Evolutionary conservation across 495 filamentous ascomycete species (phyloP).

Genomic region (Achaetomiella virescens): DNA sequence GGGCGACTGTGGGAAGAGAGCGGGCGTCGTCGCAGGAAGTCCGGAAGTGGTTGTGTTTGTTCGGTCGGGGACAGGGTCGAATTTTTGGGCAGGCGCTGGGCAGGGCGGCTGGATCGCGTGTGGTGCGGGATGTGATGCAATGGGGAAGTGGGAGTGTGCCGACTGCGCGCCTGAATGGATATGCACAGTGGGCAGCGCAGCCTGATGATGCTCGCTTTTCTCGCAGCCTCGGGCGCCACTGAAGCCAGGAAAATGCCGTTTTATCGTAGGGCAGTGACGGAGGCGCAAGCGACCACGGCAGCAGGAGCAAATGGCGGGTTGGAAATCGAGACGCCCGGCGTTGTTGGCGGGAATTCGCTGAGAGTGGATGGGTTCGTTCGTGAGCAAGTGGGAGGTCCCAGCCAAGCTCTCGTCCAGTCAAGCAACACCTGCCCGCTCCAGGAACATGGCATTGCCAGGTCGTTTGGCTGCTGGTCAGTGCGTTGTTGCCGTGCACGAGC

Average conservation of each 20-base stretch:
- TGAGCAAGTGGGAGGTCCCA: conserved; percentile 7
- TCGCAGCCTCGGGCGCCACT: background rate
- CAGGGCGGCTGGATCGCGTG: conserved; percentile 27
- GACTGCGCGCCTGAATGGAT: conserved; percentile 11
- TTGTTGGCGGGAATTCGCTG: conserved; percentile 5
- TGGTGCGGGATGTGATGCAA: conserved; percentile 31
- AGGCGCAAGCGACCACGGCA: conserved; percentile 10
- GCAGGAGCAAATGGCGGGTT: background rate
- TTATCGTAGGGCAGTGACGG: background rate
- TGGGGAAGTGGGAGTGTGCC: conserved; percentile 19
- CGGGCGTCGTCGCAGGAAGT: conserved; percentile 12
- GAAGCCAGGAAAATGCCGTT: background rate
- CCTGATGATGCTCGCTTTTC: conserved; percentile 1
- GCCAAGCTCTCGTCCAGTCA: conserved; percentile 15
- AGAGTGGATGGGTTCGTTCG: conserved; percentile 10
- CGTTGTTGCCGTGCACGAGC: too few species aligned
- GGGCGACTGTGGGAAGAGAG: conserved; percentile 24
- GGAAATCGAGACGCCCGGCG: conserved; percentile 10
- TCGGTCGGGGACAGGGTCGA: conserved; percentile 1
- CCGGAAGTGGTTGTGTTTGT: conserved; percentile 10
- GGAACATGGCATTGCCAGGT: too few species aligned
- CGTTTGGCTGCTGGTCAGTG: too few species aligned
- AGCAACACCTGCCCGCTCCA: too few species aligned
- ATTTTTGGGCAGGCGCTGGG: conserved; percentile 21
- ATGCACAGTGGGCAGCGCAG: background rate